phyloP scores from a whole-genome alignment of 78 protist species.

The Guillardia theta region DNA sequence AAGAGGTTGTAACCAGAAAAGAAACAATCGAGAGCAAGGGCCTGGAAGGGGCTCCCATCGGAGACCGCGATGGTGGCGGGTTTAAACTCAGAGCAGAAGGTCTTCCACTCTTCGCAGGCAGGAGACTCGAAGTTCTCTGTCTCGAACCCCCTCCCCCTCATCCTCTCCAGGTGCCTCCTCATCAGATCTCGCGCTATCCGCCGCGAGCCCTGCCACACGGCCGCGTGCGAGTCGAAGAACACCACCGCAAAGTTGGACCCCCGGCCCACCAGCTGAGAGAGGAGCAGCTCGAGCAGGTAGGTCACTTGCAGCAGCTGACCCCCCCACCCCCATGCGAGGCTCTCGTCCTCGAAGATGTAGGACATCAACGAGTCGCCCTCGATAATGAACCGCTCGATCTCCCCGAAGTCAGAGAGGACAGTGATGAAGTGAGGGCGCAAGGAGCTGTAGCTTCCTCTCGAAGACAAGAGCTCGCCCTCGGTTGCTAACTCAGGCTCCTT shows the following conservation, averaged over 20 bases:
- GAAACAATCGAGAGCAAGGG: background rate
- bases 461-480: background rate
- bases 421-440: background rate
- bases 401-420: slow-evolving; percentile 26
- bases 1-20: background rate
- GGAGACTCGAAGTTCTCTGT: background rate
- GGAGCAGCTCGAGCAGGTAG: background rate
- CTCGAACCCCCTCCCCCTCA: background rate
- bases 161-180: background rate
- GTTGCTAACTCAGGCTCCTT: background rate
- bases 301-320: background rate
- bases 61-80: background rate
- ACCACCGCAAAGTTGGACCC: background rate
- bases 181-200: background rate
- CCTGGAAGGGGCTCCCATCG: background rate
- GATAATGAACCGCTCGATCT: background rate
- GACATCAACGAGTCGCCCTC: background rate
- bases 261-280: background rate
- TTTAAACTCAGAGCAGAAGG: background rate
- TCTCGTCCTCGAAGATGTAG: background rate
- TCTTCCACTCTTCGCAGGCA: background rate
- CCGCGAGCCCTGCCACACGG: background rate
- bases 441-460: background rate
- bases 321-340: background rate
- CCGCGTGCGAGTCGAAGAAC: background rate